Evolutionary conservation across 768 basidiomycete genomes (phyloP).

Genomic region (Leccinum barrowsii): DNA sequence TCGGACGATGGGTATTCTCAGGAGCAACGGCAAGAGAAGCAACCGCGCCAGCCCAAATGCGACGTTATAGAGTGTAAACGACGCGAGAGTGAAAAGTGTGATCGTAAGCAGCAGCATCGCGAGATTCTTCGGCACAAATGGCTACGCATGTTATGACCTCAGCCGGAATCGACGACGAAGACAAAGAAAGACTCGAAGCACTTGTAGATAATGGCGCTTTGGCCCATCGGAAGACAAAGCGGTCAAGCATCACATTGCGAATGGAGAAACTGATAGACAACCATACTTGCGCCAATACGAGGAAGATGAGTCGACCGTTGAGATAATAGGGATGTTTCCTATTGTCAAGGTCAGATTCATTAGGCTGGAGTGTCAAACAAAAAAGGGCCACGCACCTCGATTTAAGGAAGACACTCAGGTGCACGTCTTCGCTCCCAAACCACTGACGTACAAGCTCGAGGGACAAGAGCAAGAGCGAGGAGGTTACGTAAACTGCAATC

Average conservation of each 20-base stretch:
- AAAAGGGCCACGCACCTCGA: conserved; percentile 50
- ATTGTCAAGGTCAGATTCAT: neutral
- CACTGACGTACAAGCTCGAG: conserved; percentile 41
- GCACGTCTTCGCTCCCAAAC: conserved; percentile 34
- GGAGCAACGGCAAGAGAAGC: conserved; percentile 48
- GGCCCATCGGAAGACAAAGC: conserved; percentile 49
- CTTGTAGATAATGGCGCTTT: conserved; percentile 10
- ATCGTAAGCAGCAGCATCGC: conserved; percentile 34
- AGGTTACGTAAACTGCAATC: conserved; percentile 44
- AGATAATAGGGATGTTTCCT: conserved; percentile 76
- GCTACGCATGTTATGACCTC: conserved; percentile 8
- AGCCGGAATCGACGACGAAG: neutral
- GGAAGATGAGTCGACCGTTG: conserved; percentile 63
- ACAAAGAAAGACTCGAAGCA: conserved; percentile 16
- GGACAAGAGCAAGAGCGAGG: conserved; percentile 41
- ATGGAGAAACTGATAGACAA: conserved; percentile 47
- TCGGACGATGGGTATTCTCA: conserved; percentile 51
- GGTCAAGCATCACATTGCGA: conserved; percentile 61
- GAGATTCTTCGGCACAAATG: conserved; percentile 20
- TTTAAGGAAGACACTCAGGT: conserved; percentile 57
- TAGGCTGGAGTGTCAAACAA: neutral
- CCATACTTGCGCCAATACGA: conserved; percentile 50
- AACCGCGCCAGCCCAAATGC: conserved; percentile 44
- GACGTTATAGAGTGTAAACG: conserved; percentile 38
- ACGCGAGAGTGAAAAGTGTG: conserved; percentile 38